A percentile compares a stretch with the other conserved stretches of the same genome.
These are phyloP conservation scores for Ophiostoma tasmaniense DNA, from an alignment of 2,329 filamentous ascomycete species.

Conservation along the genomic window DNA sequence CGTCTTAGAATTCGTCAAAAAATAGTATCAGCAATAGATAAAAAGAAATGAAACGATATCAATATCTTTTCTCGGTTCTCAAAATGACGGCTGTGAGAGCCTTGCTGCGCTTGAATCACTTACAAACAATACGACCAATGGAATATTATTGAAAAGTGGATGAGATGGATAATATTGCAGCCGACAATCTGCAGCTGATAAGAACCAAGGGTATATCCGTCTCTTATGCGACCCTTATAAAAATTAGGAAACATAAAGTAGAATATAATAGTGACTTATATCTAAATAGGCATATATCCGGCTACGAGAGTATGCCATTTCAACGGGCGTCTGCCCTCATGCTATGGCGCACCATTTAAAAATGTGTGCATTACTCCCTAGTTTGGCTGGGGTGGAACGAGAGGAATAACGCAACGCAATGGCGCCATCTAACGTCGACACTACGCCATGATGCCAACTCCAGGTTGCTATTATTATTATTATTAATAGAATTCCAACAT, in stretches of 20 bases:
- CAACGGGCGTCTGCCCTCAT: background rate
- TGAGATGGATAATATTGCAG: background rate
- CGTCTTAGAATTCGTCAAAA: no score
- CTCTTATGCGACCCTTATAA: background rate
- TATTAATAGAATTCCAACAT: background rate
- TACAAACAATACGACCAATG: background rate
- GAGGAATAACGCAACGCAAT: conserved; percentile 13
- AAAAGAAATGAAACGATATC: no score
- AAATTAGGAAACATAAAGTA: background rate
- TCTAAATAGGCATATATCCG: background rate
- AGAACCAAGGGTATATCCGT: background rate
- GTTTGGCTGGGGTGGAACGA: background rate
- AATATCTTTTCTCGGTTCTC: background rate
- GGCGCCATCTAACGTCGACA: conserved; percentile 9
- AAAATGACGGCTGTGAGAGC: background rate
- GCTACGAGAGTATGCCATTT: background rate
- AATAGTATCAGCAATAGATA: no score
- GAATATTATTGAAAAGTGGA: conserved; percentile 2
- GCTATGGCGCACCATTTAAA: background rate
- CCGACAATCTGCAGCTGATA: background rate
- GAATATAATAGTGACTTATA: background rate
- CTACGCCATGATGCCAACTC: conserved; percentile 8
- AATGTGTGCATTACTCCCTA: background rate
- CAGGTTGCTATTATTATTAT: background rate
- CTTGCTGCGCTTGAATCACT: background rate